A percentile compares a stretch with the other conserved stretches of the same genome.
Evolutionary conservation across 1,284 basidiomycete species (phyloP).

Genomic region (Peniophora sp.): DNA sequence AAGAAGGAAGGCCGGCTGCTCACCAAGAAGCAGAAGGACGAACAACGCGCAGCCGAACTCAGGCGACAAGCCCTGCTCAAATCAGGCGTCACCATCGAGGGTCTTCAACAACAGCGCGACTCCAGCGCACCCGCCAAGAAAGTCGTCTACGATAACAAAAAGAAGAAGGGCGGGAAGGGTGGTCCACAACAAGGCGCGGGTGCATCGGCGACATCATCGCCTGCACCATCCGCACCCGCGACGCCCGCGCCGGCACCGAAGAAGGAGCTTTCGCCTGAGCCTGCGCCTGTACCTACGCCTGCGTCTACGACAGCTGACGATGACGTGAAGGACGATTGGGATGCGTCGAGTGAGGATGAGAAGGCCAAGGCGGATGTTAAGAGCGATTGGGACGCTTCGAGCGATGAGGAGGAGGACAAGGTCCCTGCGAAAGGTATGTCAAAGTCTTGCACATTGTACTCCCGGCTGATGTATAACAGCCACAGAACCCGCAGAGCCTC

Average conservation of each 20-base stretch:
- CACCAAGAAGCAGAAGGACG: constrained; percentile 95
- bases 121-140: constrained; percentile 42
- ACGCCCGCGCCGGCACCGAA: constrained; percentile 24
- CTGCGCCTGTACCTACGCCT: constrained; percentile 12
- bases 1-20: constrained; percentile 88
- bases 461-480: no score
- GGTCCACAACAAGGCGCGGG: constrained; percentile 16
- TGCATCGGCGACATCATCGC: constrained; percentile 26
- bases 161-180: constrained; percentile 41
- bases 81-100: constrained; percentile 88
- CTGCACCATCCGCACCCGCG: constrained; percentile 37
- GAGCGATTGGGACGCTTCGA: constrained; percentile 84
- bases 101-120: constrained; percentile 53
- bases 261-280: constrained; percentile 16
- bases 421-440: constrained; percentile 5
- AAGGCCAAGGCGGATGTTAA: constrained; percentile 40
- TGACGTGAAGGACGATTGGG: constrained; percentile 79
- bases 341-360: constrained; percentile 59
- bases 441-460: neutral
- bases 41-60: constrained; percentile 86
- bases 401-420: constrained; percentile 54
- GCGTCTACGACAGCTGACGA: constrained; percentile 20
- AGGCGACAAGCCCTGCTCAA: constrained; percentile 87
- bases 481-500: constrained; percentile 1
- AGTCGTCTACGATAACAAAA: constrained; percentile 75